Conservation (phyloP, 139 green algal species). For the Volvox africanus region DNA sequence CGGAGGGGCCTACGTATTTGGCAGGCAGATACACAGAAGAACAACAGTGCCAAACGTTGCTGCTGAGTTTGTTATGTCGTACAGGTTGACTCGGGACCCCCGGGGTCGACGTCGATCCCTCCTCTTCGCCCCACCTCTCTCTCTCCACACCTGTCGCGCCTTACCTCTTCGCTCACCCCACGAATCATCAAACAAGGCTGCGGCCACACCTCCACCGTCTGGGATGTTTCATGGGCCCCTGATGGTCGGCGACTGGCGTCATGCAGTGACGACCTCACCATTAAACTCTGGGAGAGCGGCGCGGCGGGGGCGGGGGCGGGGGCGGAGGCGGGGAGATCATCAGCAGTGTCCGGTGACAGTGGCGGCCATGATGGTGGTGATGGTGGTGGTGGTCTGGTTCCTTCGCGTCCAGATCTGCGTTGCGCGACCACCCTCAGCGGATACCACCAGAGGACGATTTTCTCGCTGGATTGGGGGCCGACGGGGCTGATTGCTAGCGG, state of each 20-base stretch:
- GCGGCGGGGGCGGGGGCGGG: not conserved
- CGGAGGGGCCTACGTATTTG: too few species aligned
- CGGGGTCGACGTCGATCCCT: not conserved
- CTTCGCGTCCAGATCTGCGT: constrained; percentile 26
- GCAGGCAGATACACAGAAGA: too few species aligned
- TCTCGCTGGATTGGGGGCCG: constrained; percentile 81
- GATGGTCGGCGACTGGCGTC: constrained; percentile 81
- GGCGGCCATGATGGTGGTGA: not conserved
- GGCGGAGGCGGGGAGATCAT: not conserved
- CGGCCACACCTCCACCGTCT: constrained; percentile 21
- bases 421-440: constrained; percentile 73
- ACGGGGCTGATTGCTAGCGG: constrained; percentile 76
- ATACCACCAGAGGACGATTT: constrained; percentile 85
- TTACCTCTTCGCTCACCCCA: too few species aligned
- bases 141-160: too few species aligned
- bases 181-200: not conserved
- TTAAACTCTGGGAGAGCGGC: constrained; percentile 75
- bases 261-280: constrained; percentile 86
- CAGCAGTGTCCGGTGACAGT: not conserved
- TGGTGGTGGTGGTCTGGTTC: not conserved
- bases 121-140: not conserved
- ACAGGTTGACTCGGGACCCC: not conserved
- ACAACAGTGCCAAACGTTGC: too few species aligned
- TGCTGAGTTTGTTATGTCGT: too few species aligned
- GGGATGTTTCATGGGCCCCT: constrained; percentile 81